Percentiles rank a stretch among this genome's conserved stretches.
phyloP scores from a whole-genome alignment of 306 rosid species.

The Hippophae rhamnoides region DNA sequence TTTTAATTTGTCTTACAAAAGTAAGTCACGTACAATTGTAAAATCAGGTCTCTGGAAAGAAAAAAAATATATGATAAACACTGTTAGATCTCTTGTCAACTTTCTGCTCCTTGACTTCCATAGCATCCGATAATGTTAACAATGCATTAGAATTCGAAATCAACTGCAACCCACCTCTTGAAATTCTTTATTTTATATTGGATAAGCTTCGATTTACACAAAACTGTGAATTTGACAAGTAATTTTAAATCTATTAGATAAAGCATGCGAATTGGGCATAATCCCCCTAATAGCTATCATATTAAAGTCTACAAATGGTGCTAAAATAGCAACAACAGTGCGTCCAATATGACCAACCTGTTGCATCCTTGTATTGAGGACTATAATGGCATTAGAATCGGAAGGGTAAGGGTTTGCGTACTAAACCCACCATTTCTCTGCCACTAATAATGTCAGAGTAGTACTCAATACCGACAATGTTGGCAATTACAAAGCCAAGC shows the following conservation, averaged over 20 bases:
- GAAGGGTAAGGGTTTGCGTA: conserved; percentile 55
- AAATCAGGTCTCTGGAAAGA: no score
- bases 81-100: conserved; percentile 4
- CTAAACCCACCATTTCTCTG: conserved; percentile 55
- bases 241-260: conserved; percentile 21
- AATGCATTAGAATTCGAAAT: conserved; percentile 30
- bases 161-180: conserved; percentile 29
- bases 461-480: conserved; percentile 52
- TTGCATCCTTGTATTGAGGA: conserved; percentile 34
- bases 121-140: conserved; percentile 49
- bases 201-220: conserved; percentile 19
- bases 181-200: conserved; percentile 17
- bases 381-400: conserved; percentile 63
- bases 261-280: conserved; percentile 33
- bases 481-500: conserved; percentile 49
- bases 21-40: no score
- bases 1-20: no score
- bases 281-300: conserved; percentile 41
- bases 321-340: conserved; percentile 33
- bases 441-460: conserved; percentile 47
- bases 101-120: conserved; percentile 46
- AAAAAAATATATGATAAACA: conserved; percentile 42
- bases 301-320: conserved; percentile 49
- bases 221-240: conserved; percentile 66
- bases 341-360: conserved; percentile 60